These are phyloP conservation scores for Venturiaceae sp. DNA, from an alignment of 2,329 filamentous ascomycete genomes.

Conservation along the genomic window DNA sequence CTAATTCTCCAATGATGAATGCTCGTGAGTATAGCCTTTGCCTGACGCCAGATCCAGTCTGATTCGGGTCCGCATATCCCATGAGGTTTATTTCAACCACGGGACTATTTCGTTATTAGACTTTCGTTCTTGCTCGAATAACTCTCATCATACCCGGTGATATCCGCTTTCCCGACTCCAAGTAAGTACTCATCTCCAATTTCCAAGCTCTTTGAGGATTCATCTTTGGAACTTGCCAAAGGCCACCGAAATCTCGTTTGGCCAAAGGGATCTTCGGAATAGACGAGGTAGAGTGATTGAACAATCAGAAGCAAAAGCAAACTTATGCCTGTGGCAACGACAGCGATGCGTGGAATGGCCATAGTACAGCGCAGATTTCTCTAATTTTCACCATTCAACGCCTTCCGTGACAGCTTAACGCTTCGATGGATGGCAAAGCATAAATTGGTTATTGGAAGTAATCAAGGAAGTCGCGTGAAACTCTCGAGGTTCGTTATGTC, in stretches of 20 bases:
- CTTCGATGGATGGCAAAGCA: not conserved
- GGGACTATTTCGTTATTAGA: constrained; percentile 47
- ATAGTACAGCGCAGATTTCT: not conserved
- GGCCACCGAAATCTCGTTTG: not conserved
- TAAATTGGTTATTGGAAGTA: not conserved
- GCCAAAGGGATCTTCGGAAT: not conserved
- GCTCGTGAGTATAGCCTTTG: constrained; percentile 83
- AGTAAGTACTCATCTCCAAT: constrained; percentile 40
- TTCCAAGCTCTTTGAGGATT: not conserved
- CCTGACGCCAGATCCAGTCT: constrained; percentile 73
- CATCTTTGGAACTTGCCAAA: not conserved
- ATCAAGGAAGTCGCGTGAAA: not conserved
- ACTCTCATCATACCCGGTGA: constrained; percentile 46
- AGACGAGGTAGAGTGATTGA: not conserved
- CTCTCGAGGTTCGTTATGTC: too few relatives aligned
- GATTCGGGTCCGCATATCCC: constrained; percentile 80
- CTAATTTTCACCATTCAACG: not conserved
- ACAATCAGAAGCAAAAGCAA: not conserved
- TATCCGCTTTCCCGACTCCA: constrained; percentile 62
- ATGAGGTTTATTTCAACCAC: constrained; percentile 87
- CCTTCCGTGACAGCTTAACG: not conserved
- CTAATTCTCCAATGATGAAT: constrained; percentile 70
- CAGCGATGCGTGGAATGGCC: not conserved
- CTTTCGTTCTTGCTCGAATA: not conserved
- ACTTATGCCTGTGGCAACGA: not conserved